Conservation (phyloP, 108 stramenopile species). For the Fistulifera pelliculosa region DNA sequence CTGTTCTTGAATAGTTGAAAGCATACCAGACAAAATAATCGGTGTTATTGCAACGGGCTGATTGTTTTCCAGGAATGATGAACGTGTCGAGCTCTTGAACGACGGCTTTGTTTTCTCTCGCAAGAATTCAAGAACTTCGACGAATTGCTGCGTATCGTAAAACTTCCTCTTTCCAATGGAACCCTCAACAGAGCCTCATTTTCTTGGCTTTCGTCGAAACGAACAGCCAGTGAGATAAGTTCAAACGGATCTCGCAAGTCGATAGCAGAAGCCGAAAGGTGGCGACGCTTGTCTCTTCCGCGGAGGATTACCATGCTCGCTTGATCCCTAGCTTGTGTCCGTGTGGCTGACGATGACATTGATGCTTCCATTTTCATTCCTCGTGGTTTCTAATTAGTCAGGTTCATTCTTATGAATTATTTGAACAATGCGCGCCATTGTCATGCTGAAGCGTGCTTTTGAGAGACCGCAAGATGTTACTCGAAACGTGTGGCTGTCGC, state of each 20-base stretch:
- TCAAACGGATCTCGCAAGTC: slow-evolving; percentile 21
- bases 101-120: slow-evolving; percentile 10
- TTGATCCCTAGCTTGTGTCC: too few relatives aligned
- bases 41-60: slow-evolving; percentile 20
- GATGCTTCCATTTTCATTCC: neutral
- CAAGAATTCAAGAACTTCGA: slow-evolving; percentile 10
- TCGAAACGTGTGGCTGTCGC: too few relatives aligned
- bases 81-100: neutral
- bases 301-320: neutral
- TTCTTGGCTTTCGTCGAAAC: slow-evolving; percentile 17
- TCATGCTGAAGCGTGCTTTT: too few relatives aligned
- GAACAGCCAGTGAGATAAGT: slow-evolving; percentile 21
- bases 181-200: slow-evolving; percentile 10
- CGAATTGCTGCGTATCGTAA: slow-evolving; percentile 13
- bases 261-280: neutral
- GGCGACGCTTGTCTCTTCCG: neutral
- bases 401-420: too few relatives aligned
- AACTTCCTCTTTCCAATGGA: slow-evolving; percentile 21
- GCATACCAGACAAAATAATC: slow-evolving; percentile 27
- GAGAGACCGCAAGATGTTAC: too few relatives aligned
- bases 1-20: slow-evolving; percentile 15
- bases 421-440: too few relatives aligned
- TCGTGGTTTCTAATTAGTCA: too few relatives aligned
- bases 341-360: too few relatives aligned
- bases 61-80: neutral